These are phyloP conservation scores for Artemisia argyi DNA, from an alignment of 129 eudicot genomes.

Conservation along the genomic window DNA sequence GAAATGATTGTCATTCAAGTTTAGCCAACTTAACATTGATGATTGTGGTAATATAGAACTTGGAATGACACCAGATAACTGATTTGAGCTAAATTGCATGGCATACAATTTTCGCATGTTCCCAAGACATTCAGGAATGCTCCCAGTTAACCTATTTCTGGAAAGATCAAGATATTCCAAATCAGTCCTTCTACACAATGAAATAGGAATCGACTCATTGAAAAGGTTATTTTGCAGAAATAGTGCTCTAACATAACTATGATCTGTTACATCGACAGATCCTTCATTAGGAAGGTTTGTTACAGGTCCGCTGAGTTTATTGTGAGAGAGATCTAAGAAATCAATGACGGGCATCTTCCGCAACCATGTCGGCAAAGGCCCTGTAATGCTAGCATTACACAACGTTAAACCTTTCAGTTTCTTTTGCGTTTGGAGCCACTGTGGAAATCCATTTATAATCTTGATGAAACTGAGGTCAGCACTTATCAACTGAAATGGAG, in stretches of 20 bases:
- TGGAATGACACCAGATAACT: not conserved
- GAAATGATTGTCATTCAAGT: not conserved
- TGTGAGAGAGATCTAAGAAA: conserved; percentile 3
- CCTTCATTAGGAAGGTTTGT: not conserved
- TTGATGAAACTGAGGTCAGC: not conserved
- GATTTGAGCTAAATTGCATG: too few species aligned
- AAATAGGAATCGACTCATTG: too few species aligned
- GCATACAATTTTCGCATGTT: too few species aligned
- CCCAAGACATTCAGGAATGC: too few species aligned
- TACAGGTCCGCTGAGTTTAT: conserved; percentile 7
- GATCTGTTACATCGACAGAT: not conserved
- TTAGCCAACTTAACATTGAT: not conserved
- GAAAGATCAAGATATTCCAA: too few species aligned
- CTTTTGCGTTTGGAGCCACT: conserved; percentile 28
- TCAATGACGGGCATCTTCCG: not conserved
- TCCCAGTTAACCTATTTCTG: too few species aligned
- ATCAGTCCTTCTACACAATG: too few species aligned
- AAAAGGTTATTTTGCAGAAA: conserved; percentile 15
- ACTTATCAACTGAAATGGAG: conserved; percentile 14
- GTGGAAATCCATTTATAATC: conserved; percentile 20
- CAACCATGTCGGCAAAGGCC: conserved; percentile 21
- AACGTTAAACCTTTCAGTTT: not conserved
- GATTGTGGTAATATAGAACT: not conserved
- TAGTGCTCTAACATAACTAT: too few species aligned
- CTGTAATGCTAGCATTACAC: not conserved